phyloP scores from a whole-genome alignment of 768 basidiomycete species.

The Lyophyllum shimeji region DNA sequence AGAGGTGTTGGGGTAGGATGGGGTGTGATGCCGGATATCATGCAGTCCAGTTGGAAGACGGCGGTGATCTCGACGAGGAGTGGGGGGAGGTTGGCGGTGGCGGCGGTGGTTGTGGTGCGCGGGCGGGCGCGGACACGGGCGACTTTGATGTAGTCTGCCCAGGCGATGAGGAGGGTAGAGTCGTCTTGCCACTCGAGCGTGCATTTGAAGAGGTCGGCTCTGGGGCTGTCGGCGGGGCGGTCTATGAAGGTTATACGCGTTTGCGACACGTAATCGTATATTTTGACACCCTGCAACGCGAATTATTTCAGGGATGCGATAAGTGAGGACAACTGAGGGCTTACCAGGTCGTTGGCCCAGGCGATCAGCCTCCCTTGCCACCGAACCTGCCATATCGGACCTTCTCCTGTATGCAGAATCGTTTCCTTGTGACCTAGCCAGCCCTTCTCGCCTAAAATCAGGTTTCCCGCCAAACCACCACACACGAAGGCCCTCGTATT shows the following conservation, averaged over 20 bases:
- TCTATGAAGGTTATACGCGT: constrained; percentile 85
- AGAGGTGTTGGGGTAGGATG: constrained; percentile 50
- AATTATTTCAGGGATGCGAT: neutral
- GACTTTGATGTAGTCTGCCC: constrained; percentile 93
- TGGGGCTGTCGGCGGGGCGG: constrained; percentile 76
- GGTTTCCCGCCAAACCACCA: constrained; percentile 86
- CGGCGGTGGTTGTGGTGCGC: constrained; percentile 39
- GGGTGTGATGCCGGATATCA: constrained; percentile 89
- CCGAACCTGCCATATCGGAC: constrained; percentile 89
- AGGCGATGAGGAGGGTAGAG: constrained; percentile 84
- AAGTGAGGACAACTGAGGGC: constrained; percentile 21
- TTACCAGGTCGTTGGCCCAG: constrained; percentile 92
- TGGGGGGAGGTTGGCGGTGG: constrained; percentile 50
- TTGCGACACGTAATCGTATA: constrained; percentile 82
- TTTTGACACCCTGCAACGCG: constrained; percentile 76
- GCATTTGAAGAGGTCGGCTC: constrained; percentile 94
- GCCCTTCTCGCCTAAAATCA: constrained; percentile 91
- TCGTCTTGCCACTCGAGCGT: constrained; percentile 92
- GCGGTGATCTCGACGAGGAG: constrained; percentile 86
- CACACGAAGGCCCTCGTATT: constrained; percentile 80
- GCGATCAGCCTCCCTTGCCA: constrained; percentile 89
- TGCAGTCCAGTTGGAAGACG: constrained; percentile 91
- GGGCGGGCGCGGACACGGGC: constrained; percentile 72
- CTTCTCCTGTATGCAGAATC: constrained; percentile 78
- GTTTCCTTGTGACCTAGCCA: constrained; percentile 97